A percentile compares a stretch with the other conserved stretches of the same genome.
Conservation (phyloP, 805 yeast genomes). For the Candida pseudoglaebosa region DNA sequence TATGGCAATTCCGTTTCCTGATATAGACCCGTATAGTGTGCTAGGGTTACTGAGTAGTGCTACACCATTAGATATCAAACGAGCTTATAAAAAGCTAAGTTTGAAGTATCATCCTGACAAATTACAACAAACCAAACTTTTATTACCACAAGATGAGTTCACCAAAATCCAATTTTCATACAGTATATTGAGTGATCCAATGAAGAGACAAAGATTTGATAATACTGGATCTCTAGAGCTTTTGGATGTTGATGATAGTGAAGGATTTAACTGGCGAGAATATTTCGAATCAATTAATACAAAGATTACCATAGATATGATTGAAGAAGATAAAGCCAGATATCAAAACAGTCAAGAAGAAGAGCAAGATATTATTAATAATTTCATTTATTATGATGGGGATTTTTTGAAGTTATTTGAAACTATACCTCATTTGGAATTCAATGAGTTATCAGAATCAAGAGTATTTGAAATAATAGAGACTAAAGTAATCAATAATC, state of each 20-base stretch:
- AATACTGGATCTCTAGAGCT: constrained; percentile 62
- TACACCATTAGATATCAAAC: constrained; percentile 55
- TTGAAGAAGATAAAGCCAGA: constrained; percentile 60
- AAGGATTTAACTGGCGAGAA: constrained; percentile 53
- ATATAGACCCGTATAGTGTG: constrained; percentile 59
- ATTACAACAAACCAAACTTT: constrained; percentile 25
- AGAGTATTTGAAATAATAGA: constrained; percentile 55
- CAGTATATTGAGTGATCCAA: constrained; percentile 57
- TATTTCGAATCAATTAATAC: constrained; percentile 47
- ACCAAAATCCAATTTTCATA: constrained; percentile 75
- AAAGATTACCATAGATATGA: constrained; percentile 57
- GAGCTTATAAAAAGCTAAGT: constrained; percentile 62
- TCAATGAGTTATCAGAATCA: constrained; percentile 53
- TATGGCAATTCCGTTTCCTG: constrained; percentile 46
- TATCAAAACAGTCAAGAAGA: constrained; percentile 67
- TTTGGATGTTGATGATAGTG: constrained; percentile 27
- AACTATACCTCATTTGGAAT: constrained; percentile 71
- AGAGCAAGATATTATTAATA: constrained; percentile 54
- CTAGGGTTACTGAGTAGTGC: constrained; percentile 40
- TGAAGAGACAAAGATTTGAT: constrained; percentile 57
- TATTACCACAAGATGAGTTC: constrained; percentile 36
- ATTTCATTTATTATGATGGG: constrained; percentile 58
- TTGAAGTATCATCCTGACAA: constrained; percentile 72
- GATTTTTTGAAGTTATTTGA: constrained; percentile 70
- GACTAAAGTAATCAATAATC: constrained; percentile 26